Evolutionary conservation across 441 rosid species (phyloP).

Genomic region (Erodium moschatum): DNA sequence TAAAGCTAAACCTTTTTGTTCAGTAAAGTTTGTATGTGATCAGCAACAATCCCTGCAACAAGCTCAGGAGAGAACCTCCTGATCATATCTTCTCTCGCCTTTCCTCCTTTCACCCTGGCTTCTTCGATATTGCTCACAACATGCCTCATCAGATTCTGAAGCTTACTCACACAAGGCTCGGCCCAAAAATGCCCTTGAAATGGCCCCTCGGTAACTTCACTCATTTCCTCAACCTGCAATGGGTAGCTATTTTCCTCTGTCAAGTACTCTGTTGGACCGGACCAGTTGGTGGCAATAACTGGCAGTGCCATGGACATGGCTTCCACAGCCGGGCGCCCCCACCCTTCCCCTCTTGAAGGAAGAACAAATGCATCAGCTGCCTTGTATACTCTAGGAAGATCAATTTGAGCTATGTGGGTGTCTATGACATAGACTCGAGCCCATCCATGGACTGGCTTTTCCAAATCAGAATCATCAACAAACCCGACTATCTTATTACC

Average conservation of each 20-base stretch:
- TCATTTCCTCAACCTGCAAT: conserved; percentile 45
- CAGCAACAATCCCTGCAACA: conserved; percentile 47
- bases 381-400: conserved; percentile 60
- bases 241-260: conserved; percentile 62
- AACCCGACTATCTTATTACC: conserved; percentile 61
- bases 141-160: conserved; percentile 49
- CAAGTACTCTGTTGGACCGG: conserved; percentile 68
- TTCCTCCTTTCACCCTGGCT: conserved; percentile 46
- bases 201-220: conserved; percentile 61
- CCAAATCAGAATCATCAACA: conserved; percentile 32
- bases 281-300: conserved; percentile 72
- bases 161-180: conserved; percentile 56
- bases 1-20: conserved; percentile 15
- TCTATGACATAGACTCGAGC: conserved; percentile 50
- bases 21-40: conserved; percentile 38
- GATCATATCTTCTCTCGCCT: conserved; percentile 64
- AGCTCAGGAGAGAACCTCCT: conserved; percentile 51
- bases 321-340: conserved; percentile 75
- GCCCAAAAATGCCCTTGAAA: conserved; percentile 73
- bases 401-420: conserved; percentile 55
- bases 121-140: conserved; percentile 43
- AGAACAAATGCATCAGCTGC: conserved; percentile 73
- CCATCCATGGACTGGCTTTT: conserved; percentile 39
- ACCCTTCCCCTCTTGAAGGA: conserved; percentile 83
- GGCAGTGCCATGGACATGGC: conserved; percentile 91